These are phyloP conservation scores for Zygotorulaspora sp. DNA, from an alignment of 805 yeast species.

Conservation along the genomic window DNA sequence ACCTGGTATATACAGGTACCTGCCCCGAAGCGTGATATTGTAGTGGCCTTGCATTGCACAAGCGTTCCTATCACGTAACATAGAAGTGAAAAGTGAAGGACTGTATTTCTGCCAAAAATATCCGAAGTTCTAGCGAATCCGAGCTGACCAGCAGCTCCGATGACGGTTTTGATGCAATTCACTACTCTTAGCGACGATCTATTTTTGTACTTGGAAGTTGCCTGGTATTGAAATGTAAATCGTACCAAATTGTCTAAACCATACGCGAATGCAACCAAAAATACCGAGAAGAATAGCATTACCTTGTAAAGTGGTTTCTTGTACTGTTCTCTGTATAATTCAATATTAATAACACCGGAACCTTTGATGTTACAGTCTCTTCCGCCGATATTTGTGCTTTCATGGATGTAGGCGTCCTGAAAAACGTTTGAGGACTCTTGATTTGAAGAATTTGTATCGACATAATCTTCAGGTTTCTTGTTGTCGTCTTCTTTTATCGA, in stretches of 20 bases:
- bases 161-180: conserved; percentile 49
- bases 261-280: conserved; percentile 54
- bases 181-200: conserved; percentile 52
- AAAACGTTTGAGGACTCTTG: neutral
- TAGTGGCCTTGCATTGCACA: conserved; percentile 50
- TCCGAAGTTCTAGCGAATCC: conserved; percentile 54
- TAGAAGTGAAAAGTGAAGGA: conserved; percentile 41
- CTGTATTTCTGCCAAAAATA: conserved; percentile 51
- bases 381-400: conserved; percentile 1
- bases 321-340: conserved; percentile 50
- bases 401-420: conserved; percentile 2
- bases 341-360: conserved; percentile 52
- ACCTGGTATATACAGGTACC: conserved; percentile 46
- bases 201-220: conserved; percentile 46
- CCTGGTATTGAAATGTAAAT: conserved; percentile 42
- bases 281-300: conserved; percentile 45
- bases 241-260: conserved; percentile 53
- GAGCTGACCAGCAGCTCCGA: conserved; percentile 57
- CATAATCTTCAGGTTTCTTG: neutral
- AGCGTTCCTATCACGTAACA: conserved; percentile 53
- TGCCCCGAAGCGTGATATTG: conserved; percentile 48
- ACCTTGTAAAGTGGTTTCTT: conserved; percentile 33
- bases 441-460: neutral
- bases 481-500: neutral
- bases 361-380: conserved; percentile 8